A percentile compares a stretch with the other conserved stretches of the same genome.
phyloP scores from a whole-genome alignment of 2,329 filamentous ascomycete genomes.

The Bipolaris bicolor region DNA sequence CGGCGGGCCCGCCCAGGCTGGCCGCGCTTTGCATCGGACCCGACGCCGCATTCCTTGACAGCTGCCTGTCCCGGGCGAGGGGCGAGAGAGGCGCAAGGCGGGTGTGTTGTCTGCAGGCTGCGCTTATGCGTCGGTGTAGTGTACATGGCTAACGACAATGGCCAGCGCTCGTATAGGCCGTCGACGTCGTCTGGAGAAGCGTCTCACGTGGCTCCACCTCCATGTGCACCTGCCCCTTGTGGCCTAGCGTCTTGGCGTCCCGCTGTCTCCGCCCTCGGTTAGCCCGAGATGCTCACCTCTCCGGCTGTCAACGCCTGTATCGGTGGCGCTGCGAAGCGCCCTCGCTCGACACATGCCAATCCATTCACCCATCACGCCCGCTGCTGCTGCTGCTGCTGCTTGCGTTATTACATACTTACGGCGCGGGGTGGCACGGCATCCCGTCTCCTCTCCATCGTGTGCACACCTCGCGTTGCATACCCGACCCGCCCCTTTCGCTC shows the following conservation, averaged over 20 bases:
- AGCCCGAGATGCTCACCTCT: slow-evolving; percentile 10
- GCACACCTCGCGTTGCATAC: background rate
- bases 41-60: slow-evolving; percentile 27
- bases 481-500: slow-evolving; percentile 16
- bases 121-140: slow-evolving; percentile 1
- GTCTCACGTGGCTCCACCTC: slow-evolving; percentile 26
- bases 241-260: slow-evolving; percentile 9
- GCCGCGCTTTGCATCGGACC: slow-evolving; percentile 16
- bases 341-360: slow-evolving; percentile 9
- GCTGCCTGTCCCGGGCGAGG: slow-evolving; percentile 28
- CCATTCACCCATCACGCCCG: background rate
- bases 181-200: slow-evolving; percentile 17
- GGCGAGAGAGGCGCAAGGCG: slow-evolving; percentile 2
- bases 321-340: slow-evolving; percentile 23
- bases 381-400: background rate
- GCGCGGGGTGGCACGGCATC: slow-evolving; percentile 4
- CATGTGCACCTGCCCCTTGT: slow-evolving; percentile 22
- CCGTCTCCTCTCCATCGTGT: no score
- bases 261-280: slow-evolving; percentile 18
- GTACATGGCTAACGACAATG: background rate
- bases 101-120: slow-evolving; percentile 22
- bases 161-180: background rate
- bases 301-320: slow-evolving; percentile 21
- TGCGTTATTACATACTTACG: slow-evolving; percentile 9
- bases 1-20: slow-evolving; percentile 15